These are phyloP conservation scores for Cladophialophora psammophila DNA, from an alignment of 2,329 filamentous ascomycete species.

Conservation along the genomic window DNA sequence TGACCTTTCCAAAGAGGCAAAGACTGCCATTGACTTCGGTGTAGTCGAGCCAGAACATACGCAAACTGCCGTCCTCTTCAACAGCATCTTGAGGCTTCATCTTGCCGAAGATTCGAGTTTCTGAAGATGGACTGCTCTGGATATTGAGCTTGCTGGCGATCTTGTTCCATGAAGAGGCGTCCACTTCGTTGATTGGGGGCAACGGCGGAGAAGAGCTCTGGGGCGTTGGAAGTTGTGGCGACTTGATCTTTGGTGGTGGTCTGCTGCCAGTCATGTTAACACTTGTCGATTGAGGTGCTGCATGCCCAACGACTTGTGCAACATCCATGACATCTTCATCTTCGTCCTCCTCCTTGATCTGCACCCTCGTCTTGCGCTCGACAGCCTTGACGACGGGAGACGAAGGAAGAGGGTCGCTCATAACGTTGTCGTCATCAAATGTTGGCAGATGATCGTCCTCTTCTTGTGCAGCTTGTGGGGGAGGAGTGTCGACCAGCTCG, in stretches of 20 bases:
- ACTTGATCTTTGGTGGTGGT: slow-evolving; percentile 76
- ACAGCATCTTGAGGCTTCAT: slow-evolving; percentile 82
- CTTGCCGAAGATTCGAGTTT: slow-evolving; percentile 75
- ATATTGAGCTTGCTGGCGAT: slow-evolving; percentile 82
- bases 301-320: slow-evolving; percentile 73
- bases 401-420: slow-evolving; percentile 85
- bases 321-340: slow-evolving; percentile 86
- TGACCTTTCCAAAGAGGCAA: slow-evolving; percentile 94
- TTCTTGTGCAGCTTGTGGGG: slow-evolving; percentile 51
- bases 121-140: slow-evolving; percentile 74
- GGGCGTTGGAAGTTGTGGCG: slow-evolving; percentile 73
- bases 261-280: slow-evolving; percentile 86
- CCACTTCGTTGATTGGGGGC: slow-evolving; percentile 68
- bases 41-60: slow-evolving; percentile 98
- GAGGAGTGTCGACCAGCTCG: slow-evolving; percentile 57
- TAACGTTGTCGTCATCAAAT: slow-evolving; percentile 77
- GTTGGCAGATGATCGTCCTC: slow-evolving; percentile 64
- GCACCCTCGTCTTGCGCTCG: slow-evolving; percentile 68
- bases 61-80: slow-evolving; percentile 90
- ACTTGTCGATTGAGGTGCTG: slow-evolving; percentile 65
- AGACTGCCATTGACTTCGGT: slow-evolving; percentile 89
- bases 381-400: slow-evolving; percentile 84
- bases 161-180: slow-evolving; percentile 86
- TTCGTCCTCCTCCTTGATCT: slow-evolving; percentile 73
- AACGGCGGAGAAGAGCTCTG: slow-evolving; percentile 74